Evolutionary conservation across 345 rosid genomes (phyloP).

Genomic region (Eutrema heterophyllum): DNA sequence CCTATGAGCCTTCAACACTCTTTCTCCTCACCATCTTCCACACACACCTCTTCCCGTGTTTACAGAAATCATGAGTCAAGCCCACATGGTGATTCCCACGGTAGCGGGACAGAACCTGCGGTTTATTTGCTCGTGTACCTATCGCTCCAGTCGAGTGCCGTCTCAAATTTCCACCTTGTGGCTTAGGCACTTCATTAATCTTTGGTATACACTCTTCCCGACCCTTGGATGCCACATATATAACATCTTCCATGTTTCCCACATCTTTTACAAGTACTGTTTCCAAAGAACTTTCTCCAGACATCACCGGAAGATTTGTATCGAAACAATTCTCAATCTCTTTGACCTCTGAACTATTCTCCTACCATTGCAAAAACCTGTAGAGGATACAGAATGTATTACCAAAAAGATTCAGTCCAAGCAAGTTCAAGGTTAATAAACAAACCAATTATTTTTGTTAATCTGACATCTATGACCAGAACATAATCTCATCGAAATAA

Average conservation of each 20-base stretch:
- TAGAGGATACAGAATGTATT: background rate
- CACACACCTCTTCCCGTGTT: conserved; percentile 40
- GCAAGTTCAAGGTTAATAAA: background rate
- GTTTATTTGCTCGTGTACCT: conserved; percentile 24
- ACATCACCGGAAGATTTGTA: background rate
- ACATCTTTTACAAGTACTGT: background rate
- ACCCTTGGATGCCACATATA: background rate
- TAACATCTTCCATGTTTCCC: conserved; percentile 1
- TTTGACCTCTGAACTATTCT: background rate
- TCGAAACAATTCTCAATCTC: conserved; percentile 5
- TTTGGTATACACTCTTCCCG: conserved; percentile 11
- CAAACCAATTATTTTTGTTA: background rate
- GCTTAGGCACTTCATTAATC: conserved; percentile 7
- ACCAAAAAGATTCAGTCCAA: background rate
- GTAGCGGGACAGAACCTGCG: conserved; percentile 49
- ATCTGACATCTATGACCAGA: too few relatives aligned
- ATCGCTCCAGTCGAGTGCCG: conserved; percentile 47
- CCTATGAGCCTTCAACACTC: conserved; percentile 14
- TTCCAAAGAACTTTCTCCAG: background rate
- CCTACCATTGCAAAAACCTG: conserved; percentile 31
- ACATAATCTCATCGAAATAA: background rate
- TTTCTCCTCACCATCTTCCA: conserved; percentile 27
- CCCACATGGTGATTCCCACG: conserved; percentile 44
- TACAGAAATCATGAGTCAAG: conserved; percentile 81
- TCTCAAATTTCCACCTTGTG: conserved; percentile 30